These are phyloP conservation scores for Fusarium succisae DNA, from an alignment of 2,329 filamentous ascomycete species.

Conservation along the genomic window DNA sequence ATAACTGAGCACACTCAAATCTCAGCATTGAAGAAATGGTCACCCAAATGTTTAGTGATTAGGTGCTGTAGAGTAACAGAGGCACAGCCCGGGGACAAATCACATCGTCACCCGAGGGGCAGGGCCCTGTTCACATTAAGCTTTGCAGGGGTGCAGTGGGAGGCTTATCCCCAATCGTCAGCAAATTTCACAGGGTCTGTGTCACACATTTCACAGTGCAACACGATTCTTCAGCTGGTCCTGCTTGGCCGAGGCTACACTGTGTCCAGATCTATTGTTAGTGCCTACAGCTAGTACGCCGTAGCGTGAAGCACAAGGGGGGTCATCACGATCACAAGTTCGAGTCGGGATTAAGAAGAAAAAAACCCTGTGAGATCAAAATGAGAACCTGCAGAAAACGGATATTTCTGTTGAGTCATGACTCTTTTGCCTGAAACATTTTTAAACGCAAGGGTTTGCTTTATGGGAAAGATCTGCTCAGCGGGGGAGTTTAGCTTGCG, in stretches of 20 bases:
- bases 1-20: background rate
- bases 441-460: background rate
- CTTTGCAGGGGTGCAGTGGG: background rate
- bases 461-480: background rate
- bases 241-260: background rate
- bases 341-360: background rate
- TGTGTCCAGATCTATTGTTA: conserved; percentile 1
- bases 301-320: background rate
- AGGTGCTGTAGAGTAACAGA: background rate
- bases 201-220: background rate
- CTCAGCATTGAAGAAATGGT: background rate
- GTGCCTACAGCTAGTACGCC: background rate
- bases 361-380: background rate
- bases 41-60: background rate
- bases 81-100: background rate
- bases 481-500: background rate
- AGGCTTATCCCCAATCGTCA: background rate
- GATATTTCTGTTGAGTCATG: background rate
- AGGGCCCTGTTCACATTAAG: background rate
- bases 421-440: background rate
- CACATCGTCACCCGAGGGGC: conserved; percentile 1
- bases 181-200: background rate
- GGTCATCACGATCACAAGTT: background rate
- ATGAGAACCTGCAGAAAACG: background rate
- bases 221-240: background rate